These are phyloP conservation scores for Penicillium sp. DNA, from an alignment of 2,329 filamentous ascomycete genomes.

Conservation along the genomic window DNA sequence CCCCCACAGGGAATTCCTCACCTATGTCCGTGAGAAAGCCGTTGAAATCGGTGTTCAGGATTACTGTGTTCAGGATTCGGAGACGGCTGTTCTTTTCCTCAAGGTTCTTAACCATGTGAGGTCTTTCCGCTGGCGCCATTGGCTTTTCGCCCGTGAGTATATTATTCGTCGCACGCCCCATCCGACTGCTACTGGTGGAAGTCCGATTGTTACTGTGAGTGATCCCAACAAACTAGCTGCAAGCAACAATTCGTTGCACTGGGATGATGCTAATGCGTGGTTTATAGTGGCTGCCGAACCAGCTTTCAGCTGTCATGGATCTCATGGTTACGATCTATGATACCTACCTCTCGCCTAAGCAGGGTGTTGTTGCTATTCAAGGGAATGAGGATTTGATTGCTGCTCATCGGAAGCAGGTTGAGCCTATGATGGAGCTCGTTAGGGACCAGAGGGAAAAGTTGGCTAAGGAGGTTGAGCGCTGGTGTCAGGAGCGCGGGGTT, in stretches of 20 bases:
- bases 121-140: constrained; percentile 56
- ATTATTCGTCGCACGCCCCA: constrained; percentile 52
- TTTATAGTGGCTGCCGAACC: constrained; percentile 52
- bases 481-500: constrained; percentile 51
- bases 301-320: constrained; percentile 54
- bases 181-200: constrained; percentile 54
- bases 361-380: constrained; percentile 22
- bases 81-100: constrained; percentile 50
- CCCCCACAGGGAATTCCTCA: constrained; percentile 84
- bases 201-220: constrained; percentile 53
- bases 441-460: constrained; percentile 39
- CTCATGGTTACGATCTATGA: constrained; percentile 52
- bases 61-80: constrained; percentile 42
- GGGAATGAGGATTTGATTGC: constrained; percentile 27
- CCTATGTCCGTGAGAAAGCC: constrained; percentile 64
- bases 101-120: constrained; percentile 52
- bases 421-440: constrained; percentile 43
- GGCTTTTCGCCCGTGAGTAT: constrained; percentile 54
- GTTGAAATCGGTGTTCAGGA: constrained; percentile 50
- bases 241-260: no score
- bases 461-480: constrained; percentile 48
- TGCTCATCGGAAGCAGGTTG: constrained; percentile 40
- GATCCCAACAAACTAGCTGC: no score
- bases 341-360: constrained; percentile 40
- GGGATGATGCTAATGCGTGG: neutral